Evolutionary conservation across 306 rosid genomes (phyloP).

Genomic region (Trichosanthes cucumerina): DNA sequence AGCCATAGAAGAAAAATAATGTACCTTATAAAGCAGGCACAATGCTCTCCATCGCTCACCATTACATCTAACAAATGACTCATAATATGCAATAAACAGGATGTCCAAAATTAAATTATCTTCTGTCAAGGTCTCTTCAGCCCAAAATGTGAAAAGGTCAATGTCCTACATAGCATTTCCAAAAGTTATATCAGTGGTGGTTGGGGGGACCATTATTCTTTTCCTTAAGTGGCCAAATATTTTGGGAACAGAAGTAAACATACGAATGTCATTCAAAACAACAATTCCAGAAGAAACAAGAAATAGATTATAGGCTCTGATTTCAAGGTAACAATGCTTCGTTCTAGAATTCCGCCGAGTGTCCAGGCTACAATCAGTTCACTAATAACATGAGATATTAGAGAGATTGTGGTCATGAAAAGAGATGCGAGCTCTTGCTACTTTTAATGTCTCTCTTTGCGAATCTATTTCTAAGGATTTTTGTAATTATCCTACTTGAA

Average conservation of each 20-base stretch:
- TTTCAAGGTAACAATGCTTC: not conserved
- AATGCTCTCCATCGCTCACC: conserved; percentile 62
- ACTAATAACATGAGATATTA: not conserved
- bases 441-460: not conserved
- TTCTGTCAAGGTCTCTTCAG: conserved; percentile 92
- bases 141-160: conserved; percentile 85
- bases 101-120: conserved; percentile 81
- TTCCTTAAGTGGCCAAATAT: conserved; percentile 11
- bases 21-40: conserved; percentile 67
- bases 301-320: not conserved
- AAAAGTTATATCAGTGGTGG: conserved; percentile 10
- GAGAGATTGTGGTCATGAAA: not conserved
- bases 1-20: not conserved
- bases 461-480: not conserved
- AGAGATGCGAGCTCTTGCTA: not conserved
- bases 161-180: conserved; percentile 54
- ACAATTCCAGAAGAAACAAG: not conserved
- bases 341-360: not conserved
- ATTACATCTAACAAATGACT: conserved; percentile 59
- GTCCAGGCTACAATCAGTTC: not conserved
- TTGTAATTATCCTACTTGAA: not conserved
- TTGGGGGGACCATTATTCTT: not conserved
- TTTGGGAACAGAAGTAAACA: not conserved
- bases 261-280: not conserved
- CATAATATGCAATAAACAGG: conserved; percentile 76